Percentiles rank a stretch among this genome's conserved stretches.
phyloP scores from a whole-genome alignment of 1,284 basidiomycete species.

The Xerocomus amazonicus region DNA sequence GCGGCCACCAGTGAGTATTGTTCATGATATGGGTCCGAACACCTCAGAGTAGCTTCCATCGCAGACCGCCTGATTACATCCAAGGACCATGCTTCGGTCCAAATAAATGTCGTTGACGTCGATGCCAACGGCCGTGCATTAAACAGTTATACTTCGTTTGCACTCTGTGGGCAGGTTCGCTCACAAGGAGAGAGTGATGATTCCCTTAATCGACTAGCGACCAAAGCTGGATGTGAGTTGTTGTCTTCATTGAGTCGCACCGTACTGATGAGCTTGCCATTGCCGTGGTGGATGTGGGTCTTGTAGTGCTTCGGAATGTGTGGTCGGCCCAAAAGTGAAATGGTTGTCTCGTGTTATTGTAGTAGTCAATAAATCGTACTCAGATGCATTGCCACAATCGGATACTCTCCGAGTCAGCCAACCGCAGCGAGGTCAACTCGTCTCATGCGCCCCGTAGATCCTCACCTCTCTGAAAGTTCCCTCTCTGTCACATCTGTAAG shows the following conservation, averaged over 20 bases:
- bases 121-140: conserved; percentile 90
- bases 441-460: neutral
- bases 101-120: conserved; percentile 94
- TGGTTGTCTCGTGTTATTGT: conserved; percentile 2
- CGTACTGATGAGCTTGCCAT: conserved; percentile 5
- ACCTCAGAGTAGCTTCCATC: neutral
- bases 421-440: neutral
- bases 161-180: conserved; percentile 91
- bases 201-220: conserved; percentile 94
- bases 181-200: conserved; percentile 97
- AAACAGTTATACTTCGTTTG: conserved; percentile 87
- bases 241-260: neutral
- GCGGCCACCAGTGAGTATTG: conserved; percentile 82
- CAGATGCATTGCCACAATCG: conserved; percentile 23
- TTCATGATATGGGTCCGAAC: neutral
- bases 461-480: conserved; percentile 35
- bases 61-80: conserved; percentile 93
- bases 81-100: conserved; percentile 98
- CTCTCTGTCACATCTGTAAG: conserved; percentile 46
- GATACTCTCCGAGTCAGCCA: conserved; percentile 8
- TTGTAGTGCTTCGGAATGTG: conserved; percentile 67
- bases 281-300: conserved; percentile 2
- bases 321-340: conserved; percentile 73
- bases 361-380: neutral
- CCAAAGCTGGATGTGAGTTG: conserved; percentile 89